Base-by-base conservation (phyloP, 306 rosid genomes). In the Acmispon strigosus region DNA sequence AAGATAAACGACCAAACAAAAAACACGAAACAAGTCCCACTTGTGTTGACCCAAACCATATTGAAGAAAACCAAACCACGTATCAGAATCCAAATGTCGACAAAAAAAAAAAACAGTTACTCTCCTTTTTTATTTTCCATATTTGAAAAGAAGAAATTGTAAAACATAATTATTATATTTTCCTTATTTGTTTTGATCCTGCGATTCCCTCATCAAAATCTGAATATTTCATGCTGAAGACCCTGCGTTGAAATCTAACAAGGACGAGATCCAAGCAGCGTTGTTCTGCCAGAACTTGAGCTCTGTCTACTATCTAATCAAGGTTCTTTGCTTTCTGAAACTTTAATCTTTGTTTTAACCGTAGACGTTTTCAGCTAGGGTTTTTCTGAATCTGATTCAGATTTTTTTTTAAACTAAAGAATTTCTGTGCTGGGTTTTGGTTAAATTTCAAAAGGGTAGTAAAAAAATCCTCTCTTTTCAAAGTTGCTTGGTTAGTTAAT, bases 211-310 rank as follows among this genome's bases (percentile, higher is more conserved):
- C 54, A 47, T 48, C 72, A 11, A 3, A 29, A 54, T 64, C 68
- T 66, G 61, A 66, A 19, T 9, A 61, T 68, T 32, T 67, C 20
- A 9, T 22, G 20, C 18, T 8, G 49, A 19, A 62, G 72, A 79
- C 72, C 45, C 1, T 10, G 81, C 76, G 76, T 76, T 76, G 81
- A 76, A 41, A 48, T 62, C 49, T 8, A 45, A 56, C 56, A 27
- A 3, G 41, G 17, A 34, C 61, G 27, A 32, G 61, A 65, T 66
- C 74, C 5, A 10, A 49, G 50, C 49, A 7, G 14, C 32, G 15
- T 29, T 18, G 27, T 16, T 52, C 4, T 43, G 10, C 43, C 29
- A 18, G 47, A 61, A 19, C 11, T 12, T 29, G 4, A 4, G 14
- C 65, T 9, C 75, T 20, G 27, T 3, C 8, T 19, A 9, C 3